Conservation (phyloP, 371 early-diverging fungal genomes). For the Apophysomyces trapeziformis region DNA sequence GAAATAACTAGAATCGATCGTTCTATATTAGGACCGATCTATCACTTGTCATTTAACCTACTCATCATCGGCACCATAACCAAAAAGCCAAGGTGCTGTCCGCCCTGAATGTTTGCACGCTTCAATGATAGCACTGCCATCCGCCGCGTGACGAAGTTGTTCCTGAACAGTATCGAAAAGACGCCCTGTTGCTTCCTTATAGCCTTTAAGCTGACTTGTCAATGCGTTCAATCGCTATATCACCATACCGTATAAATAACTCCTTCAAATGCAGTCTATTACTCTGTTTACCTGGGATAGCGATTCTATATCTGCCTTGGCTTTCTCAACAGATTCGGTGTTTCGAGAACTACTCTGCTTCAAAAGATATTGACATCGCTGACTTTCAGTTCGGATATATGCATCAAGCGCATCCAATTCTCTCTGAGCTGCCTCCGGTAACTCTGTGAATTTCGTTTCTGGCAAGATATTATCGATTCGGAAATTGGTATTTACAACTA, state of each 20-base stretch:
- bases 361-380: conserved; percentile 42
- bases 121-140: conserved; percentile 43
- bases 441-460: conserved; percentile 42
- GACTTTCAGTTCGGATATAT: conserved; percentile 42
- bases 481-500: conserved; percentile 45
- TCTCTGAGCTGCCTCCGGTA: conserved; percentile 49
- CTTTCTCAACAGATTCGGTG: conserved; percentile 28
- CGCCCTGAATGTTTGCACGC: conserved; percentile 41
- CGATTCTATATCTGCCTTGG: conserved; percentile 30
- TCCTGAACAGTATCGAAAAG: conserved; percentile 38
- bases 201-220: conserved; percentile 31
- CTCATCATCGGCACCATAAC: conserved; percentile 45
- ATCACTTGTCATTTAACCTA: conserved; percentile 19
- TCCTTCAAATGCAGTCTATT: background rate
- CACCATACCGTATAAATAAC: background rate
- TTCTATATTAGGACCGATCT: background rate
- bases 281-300: conserved; percentile 35
- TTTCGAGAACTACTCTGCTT: conserved; percentile 40
- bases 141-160: conserved; percentile 43
- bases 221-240: conserved; percentile 46
- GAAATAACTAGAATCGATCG: conserved; percentile 33
- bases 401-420: conserved; percentile 47
- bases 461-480: conserved; percentile 47
- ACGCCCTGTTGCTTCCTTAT: conserved; percentile 28
- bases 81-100: conserved; percentile 45